Conservation (phyloP, 73 alveolate species). For the Tetrahymena thermophila region DNA sequence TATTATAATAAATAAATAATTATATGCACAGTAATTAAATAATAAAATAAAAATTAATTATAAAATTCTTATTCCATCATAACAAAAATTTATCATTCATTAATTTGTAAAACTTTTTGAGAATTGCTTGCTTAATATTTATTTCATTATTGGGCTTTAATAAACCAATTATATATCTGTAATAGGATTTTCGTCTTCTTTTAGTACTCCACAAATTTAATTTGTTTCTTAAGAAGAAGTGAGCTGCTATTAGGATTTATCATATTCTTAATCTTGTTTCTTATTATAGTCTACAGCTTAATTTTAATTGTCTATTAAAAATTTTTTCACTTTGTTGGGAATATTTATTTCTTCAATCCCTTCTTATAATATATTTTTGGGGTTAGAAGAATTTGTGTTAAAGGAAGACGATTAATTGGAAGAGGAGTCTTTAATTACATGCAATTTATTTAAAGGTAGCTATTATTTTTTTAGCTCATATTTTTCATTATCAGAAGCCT, state of each 20-base stretch:
- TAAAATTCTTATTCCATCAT: too few relatives aligned
- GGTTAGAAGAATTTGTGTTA: background rate
- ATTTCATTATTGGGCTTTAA: background rate
- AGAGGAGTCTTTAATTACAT: background rate
- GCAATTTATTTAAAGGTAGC: background rate
- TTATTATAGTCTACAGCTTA: too few relatives aligned
- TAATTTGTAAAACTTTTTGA: too few relatives aligned
- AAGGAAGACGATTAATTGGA: background rate
- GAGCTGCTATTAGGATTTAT: background rate
- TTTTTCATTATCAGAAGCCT: background rate
- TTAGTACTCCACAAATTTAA: background rate
- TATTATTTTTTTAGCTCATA: background rate
- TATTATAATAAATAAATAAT: too few relatives aligned
- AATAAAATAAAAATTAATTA: too few relatives aligned
- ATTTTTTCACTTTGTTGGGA: background rate
- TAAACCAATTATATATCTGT: background rate
- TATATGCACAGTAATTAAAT: too few relatives aligned
- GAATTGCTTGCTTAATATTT: background rate
- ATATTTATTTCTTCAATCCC: background rate
- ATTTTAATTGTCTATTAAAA: too few relatives aligned
- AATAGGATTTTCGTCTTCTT: background rate
- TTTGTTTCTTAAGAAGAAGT: background rate
- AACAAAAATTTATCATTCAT: background rate
- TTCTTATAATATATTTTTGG: background rate
- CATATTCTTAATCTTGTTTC: background rate